Evolutionary conservation across 768 basidiomycete species (phyloP).

Genomic region (Hypholoma sublateritium): DNA sequence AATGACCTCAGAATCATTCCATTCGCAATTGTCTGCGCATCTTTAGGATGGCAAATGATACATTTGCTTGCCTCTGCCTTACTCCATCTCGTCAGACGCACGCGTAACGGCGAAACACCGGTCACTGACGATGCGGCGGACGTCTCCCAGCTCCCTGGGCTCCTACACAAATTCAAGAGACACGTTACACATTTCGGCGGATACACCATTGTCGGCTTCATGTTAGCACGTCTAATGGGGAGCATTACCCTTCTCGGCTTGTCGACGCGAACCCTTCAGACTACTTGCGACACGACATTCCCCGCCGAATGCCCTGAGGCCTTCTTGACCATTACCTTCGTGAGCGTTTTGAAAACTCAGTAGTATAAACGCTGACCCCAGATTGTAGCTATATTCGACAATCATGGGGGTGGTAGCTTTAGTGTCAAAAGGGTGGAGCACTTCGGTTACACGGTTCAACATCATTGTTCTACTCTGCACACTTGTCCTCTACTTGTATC

Average conservation of each 20-base stretch:
- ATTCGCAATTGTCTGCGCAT: not conserved
- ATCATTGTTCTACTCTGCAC: constrained; percentile 28
- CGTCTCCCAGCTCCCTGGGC: not conserved
- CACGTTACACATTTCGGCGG: not conserved
- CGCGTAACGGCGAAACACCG: not conserved
- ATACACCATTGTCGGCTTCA: not conserved
- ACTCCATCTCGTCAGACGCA: not conserved
- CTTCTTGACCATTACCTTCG: not conserved
- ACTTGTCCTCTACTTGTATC: constrained; percentile 47
- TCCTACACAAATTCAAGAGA: not conserved
- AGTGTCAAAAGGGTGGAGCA: constrained; percentile 27
- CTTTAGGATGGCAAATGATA: not conserved
- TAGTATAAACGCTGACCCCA: not conserved
- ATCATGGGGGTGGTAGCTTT: constrained; percentile 39
- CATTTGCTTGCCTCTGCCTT: not conserved
- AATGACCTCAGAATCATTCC: not conserved
- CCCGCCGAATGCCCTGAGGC: not conserved
- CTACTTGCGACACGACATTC: not conserved
- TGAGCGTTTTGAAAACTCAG: not conserved
- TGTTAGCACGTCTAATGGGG: not conserved
- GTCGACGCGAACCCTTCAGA: not conserved
- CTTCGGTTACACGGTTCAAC: constrained; percentile 24
- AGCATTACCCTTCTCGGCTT: not conserved
- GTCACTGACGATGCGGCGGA: too few relatives aligned
- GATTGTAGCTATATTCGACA: constrained; percentile 31